Conservation (phyloP, 371 early-diverging fungal species). For the Phascolomyces articulosus region DNA sequence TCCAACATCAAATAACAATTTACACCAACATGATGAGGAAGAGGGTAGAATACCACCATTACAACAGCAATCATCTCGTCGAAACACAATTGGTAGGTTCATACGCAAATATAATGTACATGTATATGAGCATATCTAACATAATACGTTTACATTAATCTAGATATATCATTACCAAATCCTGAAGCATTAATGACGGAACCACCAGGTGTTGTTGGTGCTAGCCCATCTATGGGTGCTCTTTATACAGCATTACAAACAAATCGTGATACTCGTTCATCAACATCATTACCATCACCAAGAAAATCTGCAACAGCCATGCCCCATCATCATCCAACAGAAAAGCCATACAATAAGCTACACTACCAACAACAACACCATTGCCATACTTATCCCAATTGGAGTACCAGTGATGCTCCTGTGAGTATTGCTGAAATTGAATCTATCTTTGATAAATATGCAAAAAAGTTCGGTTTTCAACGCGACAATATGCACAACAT, state of each 20-base stretch:
- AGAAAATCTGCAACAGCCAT: background rate
- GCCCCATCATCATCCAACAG: too few relatives aligned
- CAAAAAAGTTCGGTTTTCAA: conserved; percentile 80
- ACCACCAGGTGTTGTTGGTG: background rate
- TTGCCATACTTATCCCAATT: conserved; percentile 29
- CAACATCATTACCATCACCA: background rate
- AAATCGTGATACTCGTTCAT: background rate
- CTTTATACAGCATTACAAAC: conserved; percentile 1
- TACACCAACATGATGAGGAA: background rate
- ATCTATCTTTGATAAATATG: conserved; percentile 23
- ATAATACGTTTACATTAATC: too few relatives aligned
- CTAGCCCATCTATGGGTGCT: background rate
- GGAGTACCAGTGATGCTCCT: conserved; percentile 17
- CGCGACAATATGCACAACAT: conserved; percentile 78
- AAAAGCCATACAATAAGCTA: too few relatives aligned
- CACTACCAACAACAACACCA: background rate
- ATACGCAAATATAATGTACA: background rate
- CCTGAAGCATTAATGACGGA: background rate
- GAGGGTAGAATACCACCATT: background rate
- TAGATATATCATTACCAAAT: background rate
- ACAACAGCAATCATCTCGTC: background rate
- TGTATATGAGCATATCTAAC: too few relatives aligned
- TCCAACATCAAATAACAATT: background rate
- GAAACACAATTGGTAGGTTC: conserved; percentile 5
- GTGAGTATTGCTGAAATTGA: conserved; percentile 17